Base-by-base conservation (phyloP, 2,329 filamentous ascomycete species). In the Bipolaris oryzae region DNA sequence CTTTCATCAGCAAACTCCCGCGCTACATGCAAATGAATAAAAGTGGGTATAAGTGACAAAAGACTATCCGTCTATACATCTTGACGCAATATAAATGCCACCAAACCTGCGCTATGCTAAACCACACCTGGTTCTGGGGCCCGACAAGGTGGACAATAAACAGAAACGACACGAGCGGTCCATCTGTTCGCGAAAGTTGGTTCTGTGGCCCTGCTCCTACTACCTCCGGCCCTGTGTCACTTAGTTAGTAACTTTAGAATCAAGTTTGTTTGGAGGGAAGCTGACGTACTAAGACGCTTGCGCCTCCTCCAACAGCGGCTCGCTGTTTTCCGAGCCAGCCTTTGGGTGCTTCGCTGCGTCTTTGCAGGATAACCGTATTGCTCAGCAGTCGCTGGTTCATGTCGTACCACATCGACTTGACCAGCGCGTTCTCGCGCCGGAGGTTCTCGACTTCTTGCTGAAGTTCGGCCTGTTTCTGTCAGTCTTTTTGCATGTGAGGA, bases 271-370 rank as follows among this genome's bases (percentile, higher is more conserved):
- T 41, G 33, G 23, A 52, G 50, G 55, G n/a, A 35, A 53, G 48
- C 55, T 54, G 46, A 48, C 68, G 45, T 64, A 68, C 68, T 57
- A 63, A 49, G 46, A 60, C 63, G 37, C 60, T 60, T 38, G 60
- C 59, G 38, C 67, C 71, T 5, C 65, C 70, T 7, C 71, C 72
- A n/a, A 80, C 78, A 49, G 77, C 67, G n/a, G 65, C 71, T 72
- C 91, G 85, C 82, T 95, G 91, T 80, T 90, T 92, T 70, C 90
- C 90, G 67, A 96, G 78, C 90, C 90, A 96, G 77, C 90, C 93
- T 77, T 87, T 89, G 13, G 90, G 89, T 65, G 85, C 84, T 67
- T 94, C 90, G 66, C 86, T 86, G 65, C 89, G 84, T 63, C 91
- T 81, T 71, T 92, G 89, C 60, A 96, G 78, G 52, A 91, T 86